Evolutionary conservation across 768 basidiomycete genomes (phyloP).

Genomic region (Pseudohyphozyma bogoriensis): DNA sequence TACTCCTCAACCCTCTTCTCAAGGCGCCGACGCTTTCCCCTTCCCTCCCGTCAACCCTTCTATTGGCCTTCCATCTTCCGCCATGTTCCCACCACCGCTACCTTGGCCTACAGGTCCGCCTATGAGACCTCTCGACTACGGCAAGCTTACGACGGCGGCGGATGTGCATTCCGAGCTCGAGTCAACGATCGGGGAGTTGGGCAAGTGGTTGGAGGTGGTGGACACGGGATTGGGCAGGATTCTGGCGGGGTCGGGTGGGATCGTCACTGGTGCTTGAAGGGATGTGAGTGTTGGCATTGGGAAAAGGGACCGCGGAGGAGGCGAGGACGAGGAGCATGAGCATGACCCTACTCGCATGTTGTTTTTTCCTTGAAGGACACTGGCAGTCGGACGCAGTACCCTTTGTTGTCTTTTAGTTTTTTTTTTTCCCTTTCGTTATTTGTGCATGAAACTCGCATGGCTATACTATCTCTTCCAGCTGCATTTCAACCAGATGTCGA

Average conservation of each 20-base stretch:
- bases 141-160: constrained; percentile 47
- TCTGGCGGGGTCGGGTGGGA: constrained; percentile 36
- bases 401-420: no score
- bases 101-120: constrained; percentile 28
- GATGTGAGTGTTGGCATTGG: no score
- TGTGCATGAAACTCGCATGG: no score
- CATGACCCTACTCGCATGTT: no score
- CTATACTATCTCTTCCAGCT: no score
- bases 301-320: no score
- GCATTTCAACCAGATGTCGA: no score
- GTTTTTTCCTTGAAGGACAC: no score
- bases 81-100: background rate
- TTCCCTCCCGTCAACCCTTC: background rate
- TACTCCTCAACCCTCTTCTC: background rate
- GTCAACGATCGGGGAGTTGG: constrained; percentile 61
- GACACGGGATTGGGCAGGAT: constrained; percentile 61
- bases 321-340: no score
- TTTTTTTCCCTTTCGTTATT: no score
- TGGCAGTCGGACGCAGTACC: no score
- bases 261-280: no score
- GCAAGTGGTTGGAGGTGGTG: constrained; percentile 62
- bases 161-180: constrained; percentile 61
- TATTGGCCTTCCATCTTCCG: background rate
- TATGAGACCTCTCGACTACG: constrained; percentile 62
- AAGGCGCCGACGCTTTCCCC: background rate